Evolutionary conservation across 495 filamentous ascomycete species (phyloP).

Genomic region (Xylaria bambusicola): DNA sequence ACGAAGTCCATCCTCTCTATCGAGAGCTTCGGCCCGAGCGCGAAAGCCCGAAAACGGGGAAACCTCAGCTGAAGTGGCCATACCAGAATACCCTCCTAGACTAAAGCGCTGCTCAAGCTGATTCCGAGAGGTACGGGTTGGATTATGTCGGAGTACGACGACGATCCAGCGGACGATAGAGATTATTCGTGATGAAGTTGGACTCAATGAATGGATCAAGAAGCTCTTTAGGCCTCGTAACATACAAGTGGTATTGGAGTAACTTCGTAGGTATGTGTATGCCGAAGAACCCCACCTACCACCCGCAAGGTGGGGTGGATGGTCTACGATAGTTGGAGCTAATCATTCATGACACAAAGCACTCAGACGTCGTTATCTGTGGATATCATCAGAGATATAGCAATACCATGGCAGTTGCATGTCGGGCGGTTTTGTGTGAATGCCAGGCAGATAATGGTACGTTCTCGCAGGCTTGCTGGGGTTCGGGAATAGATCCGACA

Average conservation of each 20-base stretch:
- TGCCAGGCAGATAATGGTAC: no score
- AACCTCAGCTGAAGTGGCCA: conserved; percentile 29
- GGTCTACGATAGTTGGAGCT: conserved; percentile 11
- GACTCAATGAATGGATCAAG: background rate
- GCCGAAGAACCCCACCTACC: background rate
- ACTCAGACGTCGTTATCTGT: background rate
- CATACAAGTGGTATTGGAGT: conserved; percentile 3
- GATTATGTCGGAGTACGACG: conserved; percentile 2
- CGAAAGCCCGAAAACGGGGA: conserved; percentile 53
- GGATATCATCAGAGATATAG: conserved; percentile 5
- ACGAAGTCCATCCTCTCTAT: conserved; percentile 67
- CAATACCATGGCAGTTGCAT: background rate
- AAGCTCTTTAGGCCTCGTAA: conserved; percentile 10
- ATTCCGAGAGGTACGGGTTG: conserved; percentile 1
- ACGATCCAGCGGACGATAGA: background rate
- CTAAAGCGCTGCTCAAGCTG: conserved; percentile 18
- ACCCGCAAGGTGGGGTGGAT: conserved; percentile 5
- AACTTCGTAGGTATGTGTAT: no score
- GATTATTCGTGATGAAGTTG: conserved; percentile 9
- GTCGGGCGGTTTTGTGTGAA: no score
- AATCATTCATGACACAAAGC: background rate
- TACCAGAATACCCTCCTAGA: background rate
- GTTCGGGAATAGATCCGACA: background rate
- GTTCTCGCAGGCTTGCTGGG: no score
- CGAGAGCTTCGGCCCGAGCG: conserved; percentile 50